These are phyloP conservation scores for Aspergillus panamensis DNA, from an alignment of 495 filamentous ascomycete genomes.

Conservation along the genomic window DNA sequence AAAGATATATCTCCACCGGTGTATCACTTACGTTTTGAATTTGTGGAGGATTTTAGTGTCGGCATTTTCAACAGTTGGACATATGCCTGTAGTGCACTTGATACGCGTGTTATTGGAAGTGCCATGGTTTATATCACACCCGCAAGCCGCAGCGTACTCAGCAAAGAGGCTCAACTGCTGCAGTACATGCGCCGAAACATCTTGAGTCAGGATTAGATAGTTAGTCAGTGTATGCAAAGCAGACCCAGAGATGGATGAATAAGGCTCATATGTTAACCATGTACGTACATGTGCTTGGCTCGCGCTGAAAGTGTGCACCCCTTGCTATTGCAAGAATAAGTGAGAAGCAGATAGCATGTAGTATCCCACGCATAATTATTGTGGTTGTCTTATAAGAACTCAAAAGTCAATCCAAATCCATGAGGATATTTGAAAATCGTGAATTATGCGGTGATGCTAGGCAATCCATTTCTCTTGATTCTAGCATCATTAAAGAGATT, in stretches of 20 bases:
- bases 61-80: constrained; percentile 52
- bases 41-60: constrained; percentile 49
- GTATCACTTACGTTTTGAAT: constrained; percentile 51
- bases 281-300: background rate
- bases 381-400: background rate
- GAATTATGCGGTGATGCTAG: background rate
- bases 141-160: constrained; percentile 59
- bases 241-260: background rate
- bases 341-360: background rate
- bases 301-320: background rate
- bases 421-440: background rate
- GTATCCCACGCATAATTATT: background rate
- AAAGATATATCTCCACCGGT: background rate
- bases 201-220: no score
- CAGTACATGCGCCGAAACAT: constrained; percentile 13
- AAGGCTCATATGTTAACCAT: background rate
- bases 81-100: constrained; percentile 51
- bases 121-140: constrained; percentile 52
- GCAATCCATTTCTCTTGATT: background rate
- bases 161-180: constrained; percentile 53
- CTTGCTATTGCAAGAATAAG: background rate
- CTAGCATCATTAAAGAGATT: background rate
- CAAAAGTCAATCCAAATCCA: background rate
- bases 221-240: background rate
- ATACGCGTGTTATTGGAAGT: constrained; percentile 34